These are phyloP conservation scores for Diplogelasinospora grovesii DNA, from an alignment of 495 filamentous ascomycete genomes.

Conservation along the genomic window DNA sequence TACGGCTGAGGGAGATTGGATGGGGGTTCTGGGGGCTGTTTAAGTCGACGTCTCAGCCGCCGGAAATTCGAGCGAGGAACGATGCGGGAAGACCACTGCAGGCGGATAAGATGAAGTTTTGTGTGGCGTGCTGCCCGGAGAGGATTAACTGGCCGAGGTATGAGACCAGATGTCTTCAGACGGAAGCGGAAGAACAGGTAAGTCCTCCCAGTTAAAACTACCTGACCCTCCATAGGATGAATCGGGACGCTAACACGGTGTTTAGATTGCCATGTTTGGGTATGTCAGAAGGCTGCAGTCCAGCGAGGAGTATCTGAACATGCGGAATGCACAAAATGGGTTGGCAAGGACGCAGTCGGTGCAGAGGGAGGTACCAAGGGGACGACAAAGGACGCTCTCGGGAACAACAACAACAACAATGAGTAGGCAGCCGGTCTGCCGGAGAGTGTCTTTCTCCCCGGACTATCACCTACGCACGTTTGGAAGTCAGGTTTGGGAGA, in stretches of 20 bases:
- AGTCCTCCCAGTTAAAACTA: background rate
- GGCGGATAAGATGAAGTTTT: slow-evolving; percentile 12
- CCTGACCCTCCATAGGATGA: background rate
- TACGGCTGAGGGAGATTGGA: slow-evolving; percentile 17
- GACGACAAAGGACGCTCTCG: background rate
- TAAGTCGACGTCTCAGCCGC: slow-evolving; percentile 14
- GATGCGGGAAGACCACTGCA: slow-evolving; percentile 14
- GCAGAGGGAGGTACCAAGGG: too few relatives aligned
- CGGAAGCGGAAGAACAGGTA: slow-evolving; percentile 18
- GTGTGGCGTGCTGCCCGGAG: slow-evolving; percentile 14
- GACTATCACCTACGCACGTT: slow-evolving; percentile 5
- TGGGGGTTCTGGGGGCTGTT: slow-evolving; percentile 18
- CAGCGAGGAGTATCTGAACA: slow-evolving; percentile 11
- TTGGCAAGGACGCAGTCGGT: background rate
- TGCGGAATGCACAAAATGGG: background rate
- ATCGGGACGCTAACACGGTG: background rate
- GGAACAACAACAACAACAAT: background rate
- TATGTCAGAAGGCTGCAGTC: slow-evolving; percentile 8
- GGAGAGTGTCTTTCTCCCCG: slow-evolving; percentile 9
- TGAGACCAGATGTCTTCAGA: slow-evolving; percentile 16
- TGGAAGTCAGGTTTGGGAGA: background rate
- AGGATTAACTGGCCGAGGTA: slow-evolving; percentile 17
- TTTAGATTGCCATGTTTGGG: slow-evolving; percentile 8
- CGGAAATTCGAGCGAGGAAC: slow-evolving; percentile 17
- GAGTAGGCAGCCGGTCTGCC: background rate